Percentiles rank a stretch among this genome's conserved stretches.
These are phyloP conservation scores for Aspergillus unguis DNA, from an alignment of 2,329 filamentous ascomycete genomes.

Conservation along the genomic window DNA sequence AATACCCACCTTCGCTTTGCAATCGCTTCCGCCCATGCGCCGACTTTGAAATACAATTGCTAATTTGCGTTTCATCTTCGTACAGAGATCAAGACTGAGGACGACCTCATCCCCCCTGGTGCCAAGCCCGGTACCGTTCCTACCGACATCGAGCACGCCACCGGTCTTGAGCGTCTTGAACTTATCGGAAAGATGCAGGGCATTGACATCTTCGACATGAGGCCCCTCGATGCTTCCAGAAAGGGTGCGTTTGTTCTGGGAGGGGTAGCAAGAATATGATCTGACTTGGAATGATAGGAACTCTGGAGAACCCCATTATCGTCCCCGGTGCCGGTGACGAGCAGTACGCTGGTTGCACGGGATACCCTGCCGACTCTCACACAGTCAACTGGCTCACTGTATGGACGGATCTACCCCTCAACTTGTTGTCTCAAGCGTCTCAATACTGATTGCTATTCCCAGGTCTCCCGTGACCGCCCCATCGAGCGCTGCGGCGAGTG, in stretches of 20 bases:
- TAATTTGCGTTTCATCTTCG: conserved; percentile 3
- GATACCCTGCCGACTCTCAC: conserved; percentile 89
- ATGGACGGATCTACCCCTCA: conserved; percentile 36
- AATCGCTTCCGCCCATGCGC: conserved; percentile 5
- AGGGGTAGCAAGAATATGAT: not conserved
- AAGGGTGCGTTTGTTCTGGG: conserved; percentile 57
- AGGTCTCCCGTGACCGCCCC: conserved; percentile 86
- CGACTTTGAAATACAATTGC: conserved; percentile 7
- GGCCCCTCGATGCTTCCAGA: conserved; percentile 85
- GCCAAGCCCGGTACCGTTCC: conserved; percentile 78
- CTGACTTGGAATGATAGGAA: conserved; percentile 55
- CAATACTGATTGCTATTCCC: conserved; percentile 2
- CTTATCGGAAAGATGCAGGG: conserved; percentile 99
- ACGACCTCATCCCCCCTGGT: conserved; percentile 84
- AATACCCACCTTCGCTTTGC: not conserved
- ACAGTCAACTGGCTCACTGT: conserved; percentile 85
- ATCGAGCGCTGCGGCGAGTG: conserved; percentile 96
- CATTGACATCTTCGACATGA: conserved; percentile 97
- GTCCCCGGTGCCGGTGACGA: conserved; percentile 92
- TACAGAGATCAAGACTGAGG: conserved; percentile 74
- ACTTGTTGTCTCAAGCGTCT: conserved; percentile 15
- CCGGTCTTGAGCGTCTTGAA: conserved; percentile 96
- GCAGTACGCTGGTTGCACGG: conserved; percentile 96
- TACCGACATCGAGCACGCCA: conserved; percentile 91
- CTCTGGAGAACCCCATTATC: conserved; percentile 81